These are phyloP conservation scores for Tetrahymena malaccensis DNA, from an alignment of 73 alveolate species.

Conservation along the genomic window DNA sequence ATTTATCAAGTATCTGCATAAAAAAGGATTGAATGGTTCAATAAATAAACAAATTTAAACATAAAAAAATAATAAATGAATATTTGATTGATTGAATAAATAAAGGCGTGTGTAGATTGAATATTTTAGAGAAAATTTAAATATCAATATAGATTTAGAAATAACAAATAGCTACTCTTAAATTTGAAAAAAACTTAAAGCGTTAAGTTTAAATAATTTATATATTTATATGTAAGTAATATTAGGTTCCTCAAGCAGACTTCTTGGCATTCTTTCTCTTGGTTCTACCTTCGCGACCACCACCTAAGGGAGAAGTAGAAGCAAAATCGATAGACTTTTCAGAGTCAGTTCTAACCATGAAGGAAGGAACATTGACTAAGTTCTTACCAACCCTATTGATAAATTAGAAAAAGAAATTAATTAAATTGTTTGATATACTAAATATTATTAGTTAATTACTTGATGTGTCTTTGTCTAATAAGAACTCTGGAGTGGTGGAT, in stretches of 20 bases:
- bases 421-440: background rate
- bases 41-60: background rate
- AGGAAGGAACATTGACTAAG: conserved; percentile 93
- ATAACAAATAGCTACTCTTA: background rate
- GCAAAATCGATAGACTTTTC: conserved; percentile 91
- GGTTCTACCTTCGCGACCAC: conserved; percentile 77
- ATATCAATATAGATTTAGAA: background rate
- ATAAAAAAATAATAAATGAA: background rate
- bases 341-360: conserved; percentile 90
- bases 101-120: background rate
- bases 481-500: conserved; percentile 96
- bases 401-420: background rate
- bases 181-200: background rate
- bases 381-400: conserved; percentile 83
- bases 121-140: background rate
- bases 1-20: no score
- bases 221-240: background rate
- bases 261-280: conserved; percentile 73
- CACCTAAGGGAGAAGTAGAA: conserved; percentile 70
- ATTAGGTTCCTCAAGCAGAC: conserved; percentile 5
- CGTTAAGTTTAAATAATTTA: background rate
- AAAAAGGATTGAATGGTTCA: no score
- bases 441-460: background rate
- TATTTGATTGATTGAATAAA: background rate
- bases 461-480: conserved; percentile 94